Conservation (phyloP, 345 rosid species). For the Isatis tinctoria region DNA sequence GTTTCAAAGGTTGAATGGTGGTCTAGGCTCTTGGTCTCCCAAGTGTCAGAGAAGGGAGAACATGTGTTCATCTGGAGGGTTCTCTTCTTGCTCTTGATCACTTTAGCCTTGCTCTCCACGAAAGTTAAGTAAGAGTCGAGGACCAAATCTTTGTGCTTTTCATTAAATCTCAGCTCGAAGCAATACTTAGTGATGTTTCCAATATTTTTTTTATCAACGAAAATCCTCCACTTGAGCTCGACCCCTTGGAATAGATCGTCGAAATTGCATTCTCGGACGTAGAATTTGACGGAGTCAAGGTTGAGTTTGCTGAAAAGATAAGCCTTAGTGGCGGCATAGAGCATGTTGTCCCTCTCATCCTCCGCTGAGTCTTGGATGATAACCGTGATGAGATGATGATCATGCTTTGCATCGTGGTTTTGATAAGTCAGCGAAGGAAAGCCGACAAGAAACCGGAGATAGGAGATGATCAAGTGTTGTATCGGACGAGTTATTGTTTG, state of each 20-base stretch:
- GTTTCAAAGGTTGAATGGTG: constrained; percentile 52
- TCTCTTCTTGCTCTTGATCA: constrained; percentile 6
- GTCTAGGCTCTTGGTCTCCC: constrained; percentile 47
- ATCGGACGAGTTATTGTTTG: constrained; percentile 34
- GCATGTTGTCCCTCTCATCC: constrained; percentile 27
- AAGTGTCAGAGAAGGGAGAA: constrained; percentile 19
- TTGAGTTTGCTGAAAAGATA: constrained; percentile 40
- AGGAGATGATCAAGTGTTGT: constrained; percentile 25
- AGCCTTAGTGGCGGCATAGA: constrained; percentile 38
- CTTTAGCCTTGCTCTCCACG: constrained; percentile 23
- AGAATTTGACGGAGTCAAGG: constrained; percentile 26
- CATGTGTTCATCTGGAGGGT: constrained; percentile 34
- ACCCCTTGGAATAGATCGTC: constrained; percentile 34
- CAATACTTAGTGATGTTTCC: not conserved
- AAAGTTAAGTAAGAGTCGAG: constrained; percentile 33
- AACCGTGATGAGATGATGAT: constrained; percentile 15
- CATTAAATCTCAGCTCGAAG: constrained; percentile 40
- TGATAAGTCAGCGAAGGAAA: constrained; percentile 1
- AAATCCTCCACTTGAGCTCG: constrained; percentile 38
- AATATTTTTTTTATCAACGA: not conserved
- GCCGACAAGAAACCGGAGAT: constrained; percentile 24
- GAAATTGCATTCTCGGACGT: constrained; percentile 27
- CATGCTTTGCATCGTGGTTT: not conserved
- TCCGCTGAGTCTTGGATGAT: constrained; percentile 33
- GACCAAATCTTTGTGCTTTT: constrained; percentile 33